Conservation (phyloP, 345 rosid genomes). For the Aurinia saxatilis region DNA sequence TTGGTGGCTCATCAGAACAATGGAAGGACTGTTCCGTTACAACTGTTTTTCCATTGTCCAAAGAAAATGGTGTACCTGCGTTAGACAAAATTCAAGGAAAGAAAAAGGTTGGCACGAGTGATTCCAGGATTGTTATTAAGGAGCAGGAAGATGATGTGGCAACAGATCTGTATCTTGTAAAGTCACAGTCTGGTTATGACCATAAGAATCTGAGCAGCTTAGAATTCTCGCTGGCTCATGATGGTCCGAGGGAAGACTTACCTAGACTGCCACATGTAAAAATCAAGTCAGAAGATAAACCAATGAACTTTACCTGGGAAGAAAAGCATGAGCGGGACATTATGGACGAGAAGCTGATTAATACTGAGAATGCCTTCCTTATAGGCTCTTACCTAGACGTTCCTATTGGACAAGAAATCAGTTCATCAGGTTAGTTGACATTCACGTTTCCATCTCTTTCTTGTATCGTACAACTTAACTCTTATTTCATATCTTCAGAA, state of each 20-base stretch:
- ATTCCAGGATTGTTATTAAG: slow-evolving; percentile 45
- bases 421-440: slow-evolving; percentile 64
- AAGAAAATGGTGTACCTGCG: slow-evolving; percentile 26
- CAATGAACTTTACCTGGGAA: slow-evolving; percentile 57
- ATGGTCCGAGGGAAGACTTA: slow-evolving; percentile 62
- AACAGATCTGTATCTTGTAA: slow-evolving; percentile 52
- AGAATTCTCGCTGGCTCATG: slow-evolving; percentile 43
- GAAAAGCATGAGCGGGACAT: slow-evolving; percentile 71
- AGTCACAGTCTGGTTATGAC: slow-evolving; percentile 37
- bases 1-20: slow-evolving; percentile 39
- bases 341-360: slow-evolving; percentile 38
- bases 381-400: slow-evolving; percentile 81
- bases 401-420: slow-evolving; percentile 86
- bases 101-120: slow-evolving; percentile 42
- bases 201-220: slow-evolving; percentile 32
- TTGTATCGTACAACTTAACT: not conserved
- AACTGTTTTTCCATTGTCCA: slow-evolving; percentile 56
- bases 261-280: slow-evolving; percentile 92
- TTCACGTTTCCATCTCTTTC: not conserved
- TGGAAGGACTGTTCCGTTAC: slow-evolving; percentile 79
- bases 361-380: slow-evolving; percentile 52
- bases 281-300: slow-evolving; percentile 81
- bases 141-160: slow-evolving; percentile 83
- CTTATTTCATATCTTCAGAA: not conserved
- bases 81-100: slow-evolving; percentile 59